These are phyloP conservation scores for Podospora pseudopauciseta DNA, from an alignment of 495 filamentous ascomycete species.

Conservation along the genomic window DNA sequence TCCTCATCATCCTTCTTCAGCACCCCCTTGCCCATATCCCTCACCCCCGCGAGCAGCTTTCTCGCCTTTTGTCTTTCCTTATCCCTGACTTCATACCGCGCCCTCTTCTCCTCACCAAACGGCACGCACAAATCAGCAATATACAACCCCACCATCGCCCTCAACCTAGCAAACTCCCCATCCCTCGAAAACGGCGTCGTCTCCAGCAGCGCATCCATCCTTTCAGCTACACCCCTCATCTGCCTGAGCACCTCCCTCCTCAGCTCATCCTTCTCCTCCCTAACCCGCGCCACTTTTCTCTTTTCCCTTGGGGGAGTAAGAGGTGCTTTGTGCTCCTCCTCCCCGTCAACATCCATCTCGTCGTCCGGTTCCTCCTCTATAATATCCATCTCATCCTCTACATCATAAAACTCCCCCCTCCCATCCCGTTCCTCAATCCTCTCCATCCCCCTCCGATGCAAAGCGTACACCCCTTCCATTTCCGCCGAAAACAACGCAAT, in stretches of 20 bases:
- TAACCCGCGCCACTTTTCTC: conserved; percentile 8
- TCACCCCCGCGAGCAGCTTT: conserved; percentile 28
- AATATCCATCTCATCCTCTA: conserved; percentile 10
- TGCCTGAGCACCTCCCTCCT: conserved; percentile 26
- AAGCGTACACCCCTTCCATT: conserved; percentile 35
- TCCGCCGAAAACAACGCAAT: conserved; percentile 40
- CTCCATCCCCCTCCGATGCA: conserved; percentile 22
- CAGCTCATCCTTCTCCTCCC: conserved; percentile 26
- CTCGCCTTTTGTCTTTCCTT: conserved; percentile 31
- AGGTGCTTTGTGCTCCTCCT: not conserved
- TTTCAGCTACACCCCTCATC: conserved; percentile 50
- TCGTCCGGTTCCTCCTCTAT: conserved; percentile 10
- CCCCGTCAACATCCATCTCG: not conserved
- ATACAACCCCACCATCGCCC: conserved; percentile 67
- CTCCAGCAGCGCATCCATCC: conserved; percentile 62
- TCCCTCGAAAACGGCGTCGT: conserved; percentile 62
- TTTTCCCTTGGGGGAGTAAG: not conserved
- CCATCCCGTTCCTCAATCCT: conserved; percentile 11
- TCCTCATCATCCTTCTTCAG: conserved; percentile 30
- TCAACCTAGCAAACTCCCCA: conserved; percentile 54
- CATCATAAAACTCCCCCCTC: conserved; percentile 7
- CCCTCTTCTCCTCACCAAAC: conserved; percentile 21
- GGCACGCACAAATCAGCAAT: conserved; percentile 55
- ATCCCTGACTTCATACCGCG: conserved; percentile 22
- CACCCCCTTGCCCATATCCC: conserved; percentile 25